Evolutionary conservation across 176 grass and related monocot genomes (phyloP).

Genomic region (Bonia amplexicaulis): DNA sequence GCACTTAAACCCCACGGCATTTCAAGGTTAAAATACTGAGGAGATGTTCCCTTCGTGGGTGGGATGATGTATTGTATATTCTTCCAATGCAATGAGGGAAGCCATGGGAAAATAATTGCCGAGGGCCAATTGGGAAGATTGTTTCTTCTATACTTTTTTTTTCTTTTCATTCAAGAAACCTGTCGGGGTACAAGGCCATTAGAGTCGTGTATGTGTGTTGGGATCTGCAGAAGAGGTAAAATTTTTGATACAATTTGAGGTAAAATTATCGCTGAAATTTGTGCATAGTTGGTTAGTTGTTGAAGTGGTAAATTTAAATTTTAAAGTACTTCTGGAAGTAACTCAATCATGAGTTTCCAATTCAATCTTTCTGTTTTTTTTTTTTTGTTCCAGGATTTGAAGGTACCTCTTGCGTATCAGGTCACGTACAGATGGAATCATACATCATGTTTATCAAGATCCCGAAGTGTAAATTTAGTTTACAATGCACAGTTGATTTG

Average conservation of each 20-base stretch:
- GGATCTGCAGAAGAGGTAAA: background rate
- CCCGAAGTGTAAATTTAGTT: background rate
- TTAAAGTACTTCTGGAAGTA: background rate
- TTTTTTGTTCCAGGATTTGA: background rate
- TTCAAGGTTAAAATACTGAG: constrained; percentile 29
- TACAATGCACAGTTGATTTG: background rate
- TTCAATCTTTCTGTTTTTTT: background rate
- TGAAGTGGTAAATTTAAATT: background rate
- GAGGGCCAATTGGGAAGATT: background rate
- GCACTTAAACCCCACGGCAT: constrained; percentile 17
- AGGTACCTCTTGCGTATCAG: background rate
- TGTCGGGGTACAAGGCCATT: background rate
- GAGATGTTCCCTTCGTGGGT: constrained; percentile 57
- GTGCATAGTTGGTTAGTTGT: background rate
- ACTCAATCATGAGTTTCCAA: background rate
- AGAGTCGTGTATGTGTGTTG: background rate
- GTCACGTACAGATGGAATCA: background rate
- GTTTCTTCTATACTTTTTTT: background rate
- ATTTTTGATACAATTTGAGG: background rate
- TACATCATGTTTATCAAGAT: background rate
- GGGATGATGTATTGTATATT: constrained; percentile 38
- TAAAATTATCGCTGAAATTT: background rate
- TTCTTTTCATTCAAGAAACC: background rate
- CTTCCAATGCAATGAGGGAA: constrained; percentile 14
- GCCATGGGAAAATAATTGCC: constrained; percentile 7